These are phyloP conservation scores for Fusarium chaquense DNA, from an alignment of 2,329 filamentous ascomycete species.

Conservation along the genomic window DNA sequence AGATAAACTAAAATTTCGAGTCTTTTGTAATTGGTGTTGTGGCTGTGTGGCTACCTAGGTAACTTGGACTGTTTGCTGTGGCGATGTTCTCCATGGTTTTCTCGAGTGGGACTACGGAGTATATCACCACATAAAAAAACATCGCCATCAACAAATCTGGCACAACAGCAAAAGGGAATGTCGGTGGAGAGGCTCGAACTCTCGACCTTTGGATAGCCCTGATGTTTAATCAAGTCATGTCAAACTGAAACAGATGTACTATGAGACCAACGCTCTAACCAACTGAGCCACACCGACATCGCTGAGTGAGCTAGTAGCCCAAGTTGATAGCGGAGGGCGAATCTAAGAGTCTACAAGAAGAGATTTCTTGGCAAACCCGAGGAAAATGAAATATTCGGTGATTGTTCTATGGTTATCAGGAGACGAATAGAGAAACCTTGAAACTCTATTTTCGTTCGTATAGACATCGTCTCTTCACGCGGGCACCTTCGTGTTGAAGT, in stretches of 20 bases:
- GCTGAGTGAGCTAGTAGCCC: neutral
- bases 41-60: too few relatives aligned
- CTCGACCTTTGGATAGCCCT: conserved; percentile 49
- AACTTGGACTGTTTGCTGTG: neutral
- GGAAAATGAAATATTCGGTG: neutral
- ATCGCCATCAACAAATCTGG: neutral
- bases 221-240: conserved; percentile 42
- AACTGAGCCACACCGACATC: conserved; percentile 35
- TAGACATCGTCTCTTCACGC: conserved; percentile 4
- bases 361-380: neutral
- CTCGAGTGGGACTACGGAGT: neutral
- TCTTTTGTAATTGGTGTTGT: too few relatives aligned
- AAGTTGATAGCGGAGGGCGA: conserved; percentile 11
- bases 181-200: conserved; percentile 49
- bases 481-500: conserved; percentile 4
- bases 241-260: conserved; percentile 18
- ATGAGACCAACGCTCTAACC: too few relatives aligned
- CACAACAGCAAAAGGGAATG: conserved; percentile 17
- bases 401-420: neutral
- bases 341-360: conserved; percentile 4
- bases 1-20: neutral
- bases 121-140: conserved; percentile 1
- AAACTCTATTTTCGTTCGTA: neutral
- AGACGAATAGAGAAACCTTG: neutral
- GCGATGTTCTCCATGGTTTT: neutral